A percentile compares a stretch with the other conserved stretches of the same genome.
These are phyloP conservation scores for Echria macrotheca DNA, from an alignment of 495 filamentous ascomycete genomes.

Conservation along the genomic window DNA sequence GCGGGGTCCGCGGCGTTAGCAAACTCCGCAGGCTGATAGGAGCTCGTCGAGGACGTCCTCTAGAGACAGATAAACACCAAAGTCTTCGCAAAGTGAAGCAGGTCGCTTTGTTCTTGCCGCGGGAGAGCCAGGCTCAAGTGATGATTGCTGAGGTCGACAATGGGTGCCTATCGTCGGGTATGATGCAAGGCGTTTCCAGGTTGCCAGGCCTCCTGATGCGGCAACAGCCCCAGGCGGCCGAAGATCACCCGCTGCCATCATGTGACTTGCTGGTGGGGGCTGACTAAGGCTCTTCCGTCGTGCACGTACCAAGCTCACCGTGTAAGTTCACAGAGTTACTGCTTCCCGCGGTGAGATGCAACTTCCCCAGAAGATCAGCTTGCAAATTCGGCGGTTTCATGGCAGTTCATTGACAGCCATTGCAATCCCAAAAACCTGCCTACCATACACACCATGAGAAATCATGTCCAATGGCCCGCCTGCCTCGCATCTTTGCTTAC, in stretches of 20 bases:
- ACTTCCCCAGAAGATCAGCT: too few relatives aligned
- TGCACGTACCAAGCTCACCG: background rate
- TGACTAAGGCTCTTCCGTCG: background rate
- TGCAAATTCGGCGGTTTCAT: too few relatives aligned
- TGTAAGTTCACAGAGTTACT: conserved; percentile 2
- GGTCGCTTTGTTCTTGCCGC: too few relatives aligned
- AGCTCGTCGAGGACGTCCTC: too few relatives aligned
- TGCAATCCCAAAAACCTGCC: too few relatives aligned
- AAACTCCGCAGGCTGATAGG: conserved; percentile 7
- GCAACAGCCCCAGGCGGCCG: conserved; percentile 5
- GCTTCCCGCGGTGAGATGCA: too few relatives aligned
- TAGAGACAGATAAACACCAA: too few relatives aligned
- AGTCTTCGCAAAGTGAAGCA: background rate
- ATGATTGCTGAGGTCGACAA: conserved; percentile 8
- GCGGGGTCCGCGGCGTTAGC: conserved; percentile 24
- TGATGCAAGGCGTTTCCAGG: conserved; percentile 22
- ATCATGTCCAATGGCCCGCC: conserved; percentile 60
- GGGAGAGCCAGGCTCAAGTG: too few relatives aligned
- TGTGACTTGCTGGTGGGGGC: conserved; percentile 15
- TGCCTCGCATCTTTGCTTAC: conserved; percentile 58
- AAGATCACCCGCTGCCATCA: conserved; percentile 17
- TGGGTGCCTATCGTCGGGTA: conserved; percentile 20
- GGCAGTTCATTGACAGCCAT: too few relatives aligned
- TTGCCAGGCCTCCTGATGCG: conserved; percentile 5
- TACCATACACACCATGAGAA: too few relatives aligned